Percentiles rank a stretch among this genome's conserved stretches.
These are phyloP conservation scores for Paramecium tetraurelia DNA, from an alignment of 73 alveolate species.

Conservation along the genomic window DNA sequence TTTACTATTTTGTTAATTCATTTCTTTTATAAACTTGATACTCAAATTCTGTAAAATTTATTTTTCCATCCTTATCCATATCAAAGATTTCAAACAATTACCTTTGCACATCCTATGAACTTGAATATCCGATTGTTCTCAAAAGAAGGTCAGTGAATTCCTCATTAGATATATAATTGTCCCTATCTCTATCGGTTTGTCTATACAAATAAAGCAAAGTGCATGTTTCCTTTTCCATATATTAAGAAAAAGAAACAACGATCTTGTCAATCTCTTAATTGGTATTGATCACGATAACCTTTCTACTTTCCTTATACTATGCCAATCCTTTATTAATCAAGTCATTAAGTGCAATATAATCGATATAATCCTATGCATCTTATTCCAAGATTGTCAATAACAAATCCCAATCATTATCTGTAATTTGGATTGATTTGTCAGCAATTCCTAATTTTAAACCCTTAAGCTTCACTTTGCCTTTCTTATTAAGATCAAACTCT, in stretches of 20 bases:
- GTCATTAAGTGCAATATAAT: background rate
- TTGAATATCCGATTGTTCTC: background rate
- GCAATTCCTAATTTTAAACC: background rate
- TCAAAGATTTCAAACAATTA: conserved; percentile 2
- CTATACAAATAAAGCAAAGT: background rate
- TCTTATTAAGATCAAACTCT: background rate
- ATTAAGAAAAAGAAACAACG: background rate
- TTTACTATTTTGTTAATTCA: background rate
- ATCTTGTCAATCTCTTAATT: conserved; percentile 36
- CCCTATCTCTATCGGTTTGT: background rate
- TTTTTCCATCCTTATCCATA: conserved; percentile 43
- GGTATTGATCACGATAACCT: background rate
- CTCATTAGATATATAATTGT: background rate
- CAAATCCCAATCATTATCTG: conserved; percentile 30
- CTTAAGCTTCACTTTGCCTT: background rate
- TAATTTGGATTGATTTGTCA: background rate
- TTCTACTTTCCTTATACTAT: background rate
- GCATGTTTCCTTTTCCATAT: background rate
- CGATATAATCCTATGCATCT: background rate
- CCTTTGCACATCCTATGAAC: background rate
- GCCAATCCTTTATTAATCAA: background rate
- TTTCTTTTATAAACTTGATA: conserved; percentile 5
- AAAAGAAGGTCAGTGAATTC: background rate
- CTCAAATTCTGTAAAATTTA: conserved; percentile 28
- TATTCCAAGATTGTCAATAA: background rate